Conservation (phyloP, 805 yeast genomes). For the Yarrowia hollandica region DNA sequence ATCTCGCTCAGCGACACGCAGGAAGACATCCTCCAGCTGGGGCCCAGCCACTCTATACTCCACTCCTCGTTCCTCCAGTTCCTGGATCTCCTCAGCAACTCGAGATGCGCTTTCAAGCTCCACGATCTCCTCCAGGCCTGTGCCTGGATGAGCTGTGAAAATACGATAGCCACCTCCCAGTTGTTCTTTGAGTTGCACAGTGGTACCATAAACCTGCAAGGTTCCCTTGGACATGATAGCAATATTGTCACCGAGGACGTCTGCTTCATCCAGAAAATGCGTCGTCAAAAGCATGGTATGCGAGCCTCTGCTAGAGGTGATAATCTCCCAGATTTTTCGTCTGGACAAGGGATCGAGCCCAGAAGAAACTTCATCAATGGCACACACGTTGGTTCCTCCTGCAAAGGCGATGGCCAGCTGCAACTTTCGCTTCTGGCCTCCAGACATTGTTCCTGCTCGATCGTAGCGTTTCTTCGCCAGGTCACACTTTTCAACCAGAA, state of each 20-base stretch:
- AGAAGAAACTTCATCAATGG: conserved; percentile 44
- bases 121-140: conserved; percentile 38
- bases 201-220: conserved; percentile 40
- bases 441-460: conserved; percentile 37
- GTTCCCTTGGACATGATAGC: conserved; percentile 42
- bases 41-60: conserved; percentile 42
- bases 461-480: conserved; percentile 35
- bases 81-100: conserved; percentile 35
- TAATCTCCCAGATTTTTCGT: conserved; percentile 43
- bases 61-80: conserved; percentile 35
- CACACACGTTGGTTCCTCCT: conserved; percentile 42
- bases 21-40: conserved; percentile 41
- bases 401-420: conserved; percentile 44
- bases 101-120: conserved; percentile 35
- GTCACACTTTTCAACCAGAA: conserved; percentile 40
- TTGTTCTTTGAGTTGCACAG: conserved; percentile 41
- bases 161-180: conserved; percentile 42
- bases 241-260: conserved; percentile 41
- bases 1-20: conserved; percentile 39
- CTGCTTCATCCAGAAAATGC: conserved; percentile 44
- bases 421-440: conserved; percentile 44
- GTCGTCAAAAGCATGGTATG: conserved; percentile 41
- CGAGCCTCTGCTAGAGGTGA: conserved; percentile 39
- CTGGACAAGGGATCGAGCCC: conserved; percentile 44
- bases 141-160: conserved; percentile 35